Percentiles rank a stretch among this genome's conserved stretches.
Conservation (phyloP, 2,329 filamentous ascomycete genomes). For the Aphanocladium album region DNA sequence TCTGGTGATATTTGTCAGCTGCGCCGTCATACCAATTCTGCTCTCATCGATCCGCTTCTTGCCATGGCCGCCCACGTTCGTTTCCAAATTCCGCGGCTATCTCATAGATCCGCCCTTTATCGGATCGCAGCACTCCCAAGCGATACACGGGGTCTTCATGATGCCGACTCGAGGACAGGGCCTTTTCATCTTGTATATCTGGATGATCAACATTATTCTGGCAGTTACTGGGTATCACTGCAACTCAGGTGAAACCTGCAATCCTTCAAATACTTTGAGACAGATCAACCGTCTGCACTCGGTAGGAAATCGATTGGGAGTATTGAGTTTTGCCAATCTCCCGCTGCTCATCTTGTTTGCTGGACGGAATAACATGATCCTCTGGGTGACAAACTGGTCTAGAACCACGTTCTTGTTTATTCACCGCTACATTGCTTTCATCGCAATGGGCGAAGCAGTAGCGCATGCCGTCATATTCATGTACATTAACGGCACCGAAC, state of each 20-base stretch:
- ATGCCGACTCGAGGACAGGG: slow-evolving; percentile 33
- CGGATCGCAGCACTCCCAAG: slow-evolving; percentile 14
- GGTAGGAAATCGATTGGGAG: slow-evolving; percentile 32
- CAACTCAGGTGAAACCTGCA: slow-evolving; percentile 23
- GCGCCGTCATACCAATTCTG: slow-evolving; percentile 17
- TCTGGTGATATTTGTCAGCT: slow-evolving; percentile 21
- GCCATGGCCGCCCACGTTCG: slow-evolving; percentile 12
- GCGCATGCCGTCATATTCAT: slow-evolving; percentile 38
- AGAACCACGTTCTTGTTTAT: slow-evolving; percentile 41
- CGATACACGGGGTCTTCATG: slow-evolving; percentile 12
- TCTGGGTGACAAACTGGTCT: slow-evolving; percentile 41
- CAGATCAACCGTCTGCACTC: slow-evolving; percentile 25
- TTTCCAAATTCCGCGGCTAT: slow-evolving; percentile 13
- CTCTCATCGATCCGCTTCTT: slow-evolving; percentile 26
- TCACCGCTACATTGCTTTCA: slow-evolving; percentile 41
- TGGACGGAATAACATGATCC: slow-evolving; percentile 38
- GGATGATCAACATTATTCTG: slow-evolving; percentile 30
- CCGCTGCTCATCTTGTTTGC: slow-evolving; percentile 36
- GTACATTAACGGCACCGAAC: slow-evolving; percentile 21
- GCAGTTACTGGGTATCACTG: slow-evolving; percentile 21
- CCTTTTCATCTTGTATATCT: slow-evolving; percentile 32
- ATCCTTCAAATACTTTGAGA: slow-evolving; percentile 8
- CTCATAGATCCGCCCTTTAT: slow-evolving; percentile 17
- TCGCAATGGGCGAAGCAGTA: slow-evolving; percentile 36
- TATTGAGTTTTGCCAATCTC: slow-evolving; percentile 31